Evolutionary conservation across 176 grass and related monocot genomes (phyloP).

Genomic region (Neostapfia colusana): DNA sequence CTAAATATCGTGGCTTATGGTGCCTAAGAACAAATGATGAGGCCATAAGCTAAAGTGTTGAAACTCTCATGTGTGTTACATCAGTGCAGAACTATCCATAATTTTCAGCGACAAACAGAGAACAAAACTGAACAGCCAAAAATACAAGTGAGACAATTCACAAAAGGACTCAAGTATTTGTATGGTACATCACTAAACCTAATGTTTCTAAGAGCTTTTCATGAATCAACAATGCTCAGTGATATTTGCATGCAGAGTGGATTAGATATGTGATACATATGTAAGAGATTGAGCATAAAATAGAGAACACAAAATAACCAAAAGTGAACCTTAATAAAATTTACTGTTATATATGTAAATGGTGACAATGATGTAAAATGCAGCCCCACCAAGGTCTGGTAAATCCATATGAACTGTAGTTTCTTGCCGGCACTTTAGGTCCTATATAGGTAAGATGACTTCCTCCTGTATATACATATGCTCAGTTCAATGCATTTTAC

Average conservation of each 20-base stretch:
- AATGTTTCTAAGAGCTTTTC: slow-evolving; percentile 6
- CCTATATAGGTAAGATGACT: slow-evolving; percentile 5
- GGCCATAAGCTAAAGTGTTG: slow-evolving; percentile 11
- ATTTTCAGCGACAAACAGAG: slow-evolving; percentile 17
- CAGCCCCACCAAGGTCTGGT: slow-evolving; percentile 10
- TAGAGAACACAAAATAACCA: not conserved
- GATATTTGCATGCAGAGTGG: not conserved
- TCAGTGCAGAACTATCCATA: not conserved
- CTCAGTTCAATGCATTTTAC: not conserved
- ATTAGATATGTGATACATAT: slow-evolving; percentile 1
- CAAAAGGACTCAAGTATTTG: not conserved
- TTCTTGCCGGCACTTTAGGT: slow-evolving; percentile 4
- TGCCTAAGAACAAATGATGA: slow-evolving; percentile 1
- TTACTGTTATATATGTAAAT: not conserved
- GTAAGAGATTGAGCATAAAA: not conserved
- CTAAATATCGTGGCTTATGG: not conserved
- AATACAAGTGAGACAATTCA: slow-evolving; percentile 2
- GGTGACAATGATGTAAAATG: slow-evolving; percentile 3
- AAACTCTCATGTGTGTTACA: slow-evolving; percentile 31
- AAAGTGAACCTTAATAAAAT: not conserved
- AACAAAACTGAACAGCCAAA: slow-evolving; percentile 21
- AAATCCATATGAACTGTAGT: slow-evolving; percentile 9
- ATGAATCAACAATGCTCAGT: slow-evolving; percentile 10
- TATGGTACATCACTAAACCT: slow-evolving; percentile 9
- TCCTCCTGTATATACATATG: not conserved